Evolutionary conservation across 1,284 basidiomycete genomes (phyloP).

Genomic region (Xerocomus nothofagi): DNA sequence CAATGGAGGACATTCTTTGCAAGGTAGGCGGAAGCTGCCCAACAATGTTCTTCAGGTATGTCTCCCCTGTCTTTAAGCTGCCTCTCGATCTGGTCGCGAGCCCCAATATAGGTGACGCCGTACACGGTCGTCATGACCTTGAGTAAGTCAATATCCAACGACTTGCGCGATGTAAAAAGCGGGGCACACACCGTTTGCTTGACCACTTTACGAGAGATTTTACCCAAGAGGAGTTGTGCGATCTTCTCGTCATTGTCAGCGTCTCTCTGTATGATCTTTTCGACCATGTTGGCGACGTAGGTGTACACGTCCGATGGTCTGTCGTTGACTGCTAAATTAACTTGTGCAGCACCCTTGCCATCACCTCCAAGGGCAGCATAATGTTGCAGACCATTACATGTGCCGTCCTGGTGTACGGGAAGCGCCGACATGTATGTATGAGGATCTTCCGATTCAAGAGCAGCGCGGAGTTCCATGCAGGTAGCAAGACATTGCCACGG

Average conservation of each 20-base stretch:
- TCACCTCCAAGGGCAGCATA: slow-evolving; percentile 98
- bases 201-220: slow-evolving; percentile 92
- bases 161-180: not conserved
- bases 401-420: slow-evolving; percentile 97
- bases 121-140: slow-evolving; percentile 99
- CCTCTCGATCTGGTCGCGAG: slow-evolving; percentile 91
- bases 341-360: slow-evolving; percentile 84
- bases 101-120: slow-evolving; percentile 95
- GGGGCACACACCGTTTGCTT: slow-evolving; percentile 83
- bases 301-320: slow-evolving; percentile 96
- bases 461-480: slow-evolving; percentile 84
- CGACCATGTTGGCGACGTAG: slow-evolving; percentile 85
- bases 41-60: slow-evolving; percentile 73
- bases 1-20: slow-evolving; percentile 76
- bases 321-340: slow-evolving; percentile 88
- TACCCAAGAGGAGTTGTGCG: slow-evolving; percentile 73
- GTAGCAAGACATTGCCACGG: slow-evolving; percentile 97
- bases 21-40: slow-evolving; percentile 79
- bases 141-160: slow-evolving; percentile 5
- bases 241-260: slow-evolving; percentile 45
- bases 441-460: slow-evolving; percentile 77
- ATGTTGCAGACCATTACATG: slow-evolving; percentile 98
- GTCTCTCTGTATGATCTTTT: slow-evolving; percentile 45
- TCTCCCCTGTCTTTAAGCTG: slow-evolving; percentile 83
- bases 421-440: slow-evolving; percentile 70